Evolutionary conservation across 2,329 filamentous ascomycete genomes (phyloP), one percentile per base, ranked within the genome.

Genomic region (Trichoderma atrobrunneum): DNA sequence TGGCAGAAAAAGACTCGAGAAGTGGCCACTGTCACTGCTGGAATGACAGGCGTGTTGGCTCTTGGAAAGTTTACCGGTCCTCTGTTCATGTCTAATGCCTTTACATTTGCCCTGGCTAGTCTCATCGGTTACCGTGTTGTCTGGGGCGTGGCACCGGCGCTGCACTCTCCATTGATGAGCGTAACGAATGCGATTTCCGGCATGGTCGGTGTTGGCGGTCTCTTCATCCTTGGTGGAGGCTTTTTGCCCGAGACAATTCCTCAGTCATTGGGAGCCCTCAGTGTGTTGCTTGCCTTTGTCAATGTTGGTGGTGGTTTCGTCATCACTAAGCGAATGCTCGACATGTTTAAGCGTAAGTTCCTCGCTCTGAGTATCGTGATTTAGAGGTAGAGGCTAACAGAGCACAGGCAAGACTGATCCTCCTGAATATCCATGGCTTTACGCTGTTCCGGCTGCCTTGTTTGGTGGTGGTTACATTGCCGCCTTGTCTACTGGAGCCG

Each of bases 151-250:
- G 84, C 86, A 0, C 94, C 94, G 8, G 93, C 94, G 43, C 85
- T 97, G 6, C 94, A 97, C 80, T 95, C 93, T 2, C 94, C 94
- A 1, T 84, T 97, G 6, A 97, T 97, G 94, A 95, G 92, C 76
- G 94, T 97, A 43, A 97, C 94, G 8, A 97, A 97, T 79, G 94
- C 94, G 32, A 97, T 97, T 76, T 96, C 93, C 36, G 93, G 92
- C 81, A 93, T 97, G 92, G 94, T 97, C 34, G 94, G 94, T 72
- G 87, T 97, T 73, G 94, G 94, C 71, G 94, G 94, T 14, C 87
- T 97, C 75, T 97, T 97, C 83, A 91, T 97, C 70, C 91, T 97
- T 83, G 94, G 94, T 14, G 94, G 94, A 34, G 93, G 93, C 28
- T 92, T 90, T 78, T 75, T 93, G 0, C 93, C 93, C 0, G 89